Evolutionary conservation across 257 asterid genomes (phyloP).

Genomic region (Solanum sitiens): DNA sequence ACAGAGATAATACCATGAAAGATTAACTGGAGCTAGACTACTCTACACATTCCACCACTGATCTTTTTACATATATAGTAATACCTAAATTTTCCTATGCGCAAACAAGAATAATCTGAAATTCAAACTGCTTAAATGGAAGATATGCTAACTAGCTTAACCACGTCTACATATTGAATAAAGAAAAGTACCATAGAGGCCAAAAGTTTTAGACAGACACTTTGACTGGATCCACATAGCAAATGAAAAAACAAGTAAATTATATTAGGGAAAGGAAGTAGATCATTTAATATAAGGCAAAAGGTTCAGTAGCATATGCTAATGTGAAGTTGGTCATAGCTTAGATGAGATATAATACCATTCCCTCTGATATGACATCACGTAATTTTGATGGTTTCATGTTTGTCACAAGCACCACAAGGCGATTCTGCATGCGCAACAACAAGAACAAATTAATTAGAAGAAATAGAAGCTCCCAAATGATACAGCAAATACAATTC

Average conservation of each 20-base stretch:
- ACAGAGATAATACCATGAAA: not conserved
- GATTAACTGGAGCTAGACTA: not conserved
- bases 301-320: not conserved
- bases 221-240: not conserved
- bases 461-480: not conserved
- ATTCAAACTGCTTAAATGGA: not conserved
- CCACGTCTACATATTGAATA: not conserved
- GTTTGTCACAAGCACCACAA: slow-evolving; percentile 79
- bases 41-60: not conserved
- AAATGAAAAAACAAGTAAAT: not conserved
- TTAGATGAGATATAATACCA: slow-evolving; percentile 43
- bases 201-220: not conserved
- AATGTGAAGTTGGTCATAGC: not conserved
- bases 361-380: slow-evolving; percentile 91
- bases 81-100: not conserved
- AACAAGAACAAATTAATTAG: slow-evolving; percentile 3
- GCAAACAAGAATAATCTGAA: not conserved
- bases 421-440: slow-evolving; percentile 49
- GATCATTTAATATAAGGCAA: not conserved
- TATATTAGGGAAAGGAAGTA: not conserved
- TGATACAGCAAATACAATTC: slow-evolving; percentile 1
- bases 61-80: not conserved
- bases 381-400: slow-evolving; percentile 91
- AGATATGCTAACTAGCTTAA: not conserved
- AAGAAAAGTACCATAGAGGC: not conserved